Conservation (phyloP, 805 yeast genomes). For the Peterozyma toletana region DNA sequence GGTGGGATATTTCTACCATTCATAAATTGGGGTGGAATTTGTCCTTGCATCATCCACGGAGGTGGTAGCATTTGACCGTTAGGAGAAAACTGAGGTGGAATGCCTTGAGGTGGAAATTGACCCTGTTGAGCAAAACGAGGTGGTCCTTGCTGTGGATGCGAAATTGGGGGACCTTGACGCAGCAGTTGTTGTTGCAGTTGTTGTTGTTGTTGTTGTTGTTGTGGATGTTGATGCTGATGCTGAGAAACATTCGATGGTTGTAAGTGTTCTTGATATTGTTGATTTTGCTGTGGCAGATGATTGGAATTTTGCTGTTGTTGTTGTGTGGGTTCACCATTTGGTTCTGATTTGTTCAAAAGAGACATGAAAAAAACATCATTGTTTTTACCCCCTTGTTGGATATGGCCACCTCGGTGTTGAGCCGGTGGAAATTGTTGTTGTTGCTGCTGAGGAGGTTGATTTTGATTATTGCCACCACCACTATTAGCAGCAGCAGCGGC, state of each 20-base stretch:
- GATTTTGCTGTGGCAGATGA: neutral
- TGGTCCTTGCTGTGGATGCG: too few species aligned
- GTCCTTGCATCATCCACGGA: neutral
- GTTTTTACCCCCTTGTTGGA: constrained; percentile 2
- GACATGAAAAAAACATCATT: constrained; percentile 10
- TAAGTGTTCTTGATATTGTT: neutral
- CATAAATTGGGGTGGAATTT: constrained; percentile 7
- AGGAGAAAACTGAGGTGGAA: neutral
- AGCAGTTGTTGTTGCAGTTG: too few species aligned
- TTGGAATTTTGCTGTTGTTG: neutral
- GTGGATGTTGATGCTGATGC: neutral
- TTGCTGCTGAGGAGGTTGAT: constrained; percentile 3
- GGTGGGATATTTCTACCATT: constrained; percentile 3
- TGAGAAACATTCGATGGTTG: too few species aligned
- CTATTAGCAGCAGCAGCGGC: constrained; percentile 2
- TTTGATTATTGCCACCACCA: neutral
- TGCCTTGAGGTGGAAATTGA: too few species aligned
- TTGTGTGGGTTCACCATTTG: neutral
- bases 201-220: neutral
- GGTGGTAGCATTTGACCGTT: neutral
- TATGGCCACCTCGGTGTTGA: constrained; percentile 6
- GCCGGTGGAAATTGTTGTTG: constrained; percentile 6
- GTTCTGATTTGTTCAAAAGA: constrained; percentile 8
- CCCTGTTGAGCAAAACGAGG: too few species aligned
- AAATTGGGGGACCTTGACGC: too few species aligned